phyloP scores from a whole-genome alignment of 352 stramenopile genomes.

The Peronosclerospora sorghi region DNA sequence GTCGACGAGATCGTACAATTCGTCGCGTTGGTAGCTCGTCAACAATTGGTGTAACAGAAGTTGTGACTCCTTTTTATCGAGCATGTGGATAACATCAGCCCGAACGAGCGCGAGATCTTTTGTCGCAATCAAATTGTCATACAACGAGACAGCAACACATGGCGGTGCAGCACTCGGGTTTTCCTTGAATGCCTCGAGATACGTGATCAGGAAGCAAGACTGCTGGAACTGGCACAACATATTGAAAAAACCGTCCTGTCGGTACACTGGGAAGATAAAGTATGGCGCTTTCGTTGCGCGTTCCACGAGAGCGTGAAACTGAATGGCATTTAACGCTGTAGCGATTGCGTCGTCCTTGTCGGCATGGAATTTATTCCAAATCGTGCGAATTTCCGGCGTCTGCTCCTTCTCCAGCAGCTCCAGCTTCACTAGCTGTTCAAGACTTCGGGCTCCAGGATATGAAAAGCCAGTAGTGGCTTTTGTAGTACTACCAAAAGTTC shows the following conservation, averaged over 20 bases:
- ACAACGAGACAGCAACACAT: conserved; percentile 74
- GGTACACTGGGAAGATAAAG: conserved; percentile 79
- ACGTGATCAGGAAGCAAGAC: conserved; percentile 81
- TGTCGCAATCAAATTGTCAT: conserved; percentile 54
- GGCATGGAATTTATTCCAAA: conserved; percentile 75
- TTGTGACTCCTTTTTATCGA: conserved; percentile 75
- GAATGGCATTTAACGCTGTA: conserved; percentile 23
- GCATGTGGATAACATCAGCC: conserved; percentile 78
- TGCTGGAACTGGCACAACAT: conserved; percentile 86
- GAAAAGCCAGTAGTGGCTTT: conserved; percentile 46
- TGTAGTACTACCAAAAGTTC: conserved; percentile 7
- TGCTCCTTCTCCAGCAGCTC: conserved; percentile 68
- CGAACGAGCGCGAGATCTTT: conserved; percentile 69
- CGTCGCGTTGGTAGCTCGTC: conserved; percentile 54
- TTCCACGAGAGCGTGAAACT: conserved; percentile 35
- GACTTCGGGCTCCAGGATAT: conserved; percentile 61
- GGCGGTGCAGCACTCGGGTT: conserved; percentile 63
- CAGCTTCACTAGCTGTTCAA: conserved; percentile 80
- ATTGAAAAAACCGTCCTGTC: conserved; percentile 79
- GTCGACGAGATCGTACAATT: conserved; percentile 60
- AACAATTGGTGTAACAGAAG: conserved; percentile 52
- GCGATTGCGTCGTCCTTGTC: conserved; percentile 66
- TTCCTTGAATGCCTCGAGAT: conserved; percentile 81
- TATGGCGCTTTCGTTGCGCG: conserved; percentile 48
- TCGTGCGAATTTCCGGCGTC: conserved; percentile 38